Percentiles rank a stretch among this genome's conserved stretches.
Conservation (phyloP, 306 rosid genomes). For the Cucurbita ficifolia region DNA sequence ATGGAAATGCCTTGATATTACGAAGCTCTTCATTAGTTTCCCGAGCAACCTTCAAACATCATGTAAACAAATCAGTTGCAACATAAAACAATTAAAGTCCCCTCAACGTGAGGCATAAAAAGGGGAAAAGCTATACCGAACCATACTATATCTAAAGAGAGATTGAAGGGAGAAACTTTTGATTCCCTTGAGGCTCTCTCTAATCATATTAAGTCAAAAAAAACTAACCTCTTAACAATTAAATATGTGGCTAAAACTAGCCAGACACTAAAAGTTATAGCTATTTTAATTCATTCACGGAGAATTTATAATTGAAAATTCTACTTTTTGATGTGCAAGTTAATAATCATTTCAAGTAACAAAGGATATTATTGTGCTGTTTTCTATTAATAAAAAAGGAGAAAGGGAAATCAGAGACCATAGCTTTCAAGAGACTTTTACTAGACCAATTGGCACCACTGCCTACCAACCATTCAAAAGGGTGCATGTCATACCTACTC, state of each 20-base stretch:
- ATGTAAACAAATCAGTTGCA: not conserved
- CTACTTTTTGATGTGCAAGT: not conserved
- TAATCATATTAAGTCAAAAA: not conserved
- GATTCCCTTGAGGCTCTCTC: not conserved
- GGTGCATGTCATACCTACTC: too few relatives aligned
- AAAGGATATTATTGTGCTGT: not conserved
- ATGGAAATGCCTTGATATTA: conserved; percentile 58
- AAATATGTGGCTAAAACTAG: not conserved
- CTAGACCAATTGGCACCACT: too few relatives aligned
- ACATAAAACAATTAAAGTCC: not conserved
- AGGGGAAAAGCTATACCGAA: not conserved
- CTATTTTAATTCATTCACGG: not conserved
- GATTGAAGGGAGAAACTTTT: not conserved
- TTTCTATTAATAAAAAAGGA: not conserved
- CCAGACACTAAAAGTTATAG: not conserved
- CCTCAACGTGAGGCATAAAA: too few relatives aligned
- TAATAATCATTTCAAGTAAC: not conserved
- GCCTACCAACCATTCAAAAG: too few relatives aligned
- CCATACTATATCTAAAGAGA: not conserved
- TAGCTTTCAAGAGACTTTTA: too few relatives aligned
- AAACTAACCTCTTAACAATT: not conserved
- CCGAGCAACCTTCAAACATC: conserved; percentile 67
- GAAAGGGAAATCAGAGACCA: too few relatives aligned
- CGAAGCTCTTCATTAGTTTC: conserved; percentile 97
- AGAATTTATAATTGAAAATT: not conserved